Evolutionary conservation across 2,329 filamentous ascomycete genomes (phyloP), one percentile per base, ranked within the genome.

Genomic region (Coniochaeta prunicola): DNA sequence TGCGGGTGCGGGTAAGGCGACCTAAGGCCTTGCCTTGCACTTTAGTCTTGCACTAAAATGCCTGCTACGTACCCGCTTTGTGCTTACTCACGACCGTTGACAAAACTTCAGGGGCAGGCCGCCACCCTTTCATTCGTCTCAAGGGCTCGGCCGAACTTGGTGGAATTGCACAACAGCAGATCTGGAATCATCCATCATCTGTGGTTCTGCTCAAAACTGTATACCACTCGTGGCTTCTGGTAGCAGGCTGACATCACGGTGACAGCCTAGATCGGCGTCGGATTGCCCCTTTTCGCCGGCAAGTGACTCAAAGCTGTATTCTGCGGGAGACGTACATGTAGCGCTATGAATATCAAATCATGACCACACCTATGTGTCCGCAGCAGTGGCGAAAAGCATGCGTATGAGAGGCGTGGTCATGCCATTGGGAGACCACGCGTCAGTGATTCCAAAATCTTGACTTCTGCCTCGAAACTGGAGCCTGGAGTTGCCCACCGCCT

Each of bases 401-500:
- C 24, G 24, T 9, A 21, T 7, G 30, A 21, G 21, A 45, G 19
- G 19, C 9, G 10, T 24, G 21, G n/a, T 45, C 19, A 45, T 24
- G 40, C n/a, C 8, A 2, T 21, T 13, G 40, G n/a, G 19, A 5
- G 24, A 17, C 45, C 21, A 17, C 24, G 45, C 24, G 45, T 30
- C 21, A 50, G 45, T 21, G 45, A 50, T 45, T 70, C 65, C 26
- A 70, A 26, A 33, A 69, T 70, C 4, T 66, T 66, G 10, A 70
- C 62, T 5, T 68, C 67, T 17, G 64, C 63, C 33, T 65, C 66
- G 5, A 70, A 59, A 50, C 67, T 70, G 5, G 67, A 68, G 45
- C 64, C 64, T 3, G 64, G 64, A 67, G 69, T 68, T 1, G 67
- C 67, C 30, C 64, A 55, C 0, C 62, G 64, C 59, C 68, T 67